Evolutionary conservation across 768 basidiomycete genomes (phyloP), one percentile per base, ranked within the genome.

Genomic region (Leccinellum luteum): DNA sequence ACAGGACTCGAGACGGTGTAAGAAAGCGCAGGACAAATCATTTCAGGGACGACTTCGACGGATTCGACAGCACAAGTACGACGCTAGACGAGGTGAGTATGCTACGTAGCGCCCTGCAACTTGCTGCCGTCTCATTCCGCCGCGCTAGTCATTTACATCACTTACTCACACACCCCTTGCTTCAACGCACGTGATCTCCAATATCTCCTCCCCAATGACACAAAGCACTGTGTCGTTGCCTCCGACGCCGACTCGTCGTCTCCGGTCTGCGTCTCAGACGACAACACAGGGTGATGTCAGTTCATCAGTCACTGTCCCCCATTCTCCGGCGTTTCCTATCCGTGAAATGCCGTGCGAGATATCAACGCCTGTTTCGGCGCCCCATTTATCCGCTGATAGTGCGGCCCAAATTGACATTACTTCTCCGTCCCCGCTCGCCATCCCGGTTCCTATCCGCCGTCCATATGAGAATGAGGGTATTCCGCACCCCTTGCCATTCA

Each of bases 51-150:
- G 57, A 56, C 0, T 58, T 64, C 19, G 66, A 68, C 19, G 31
- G 59, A 12, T 60, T 63, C 2, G 64, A 72, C 10, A 59, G 61
- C 17, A 64, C 52, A 35, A 61, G 65, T n/a, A 65, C 60, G n/a
- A 65, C 75, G 9, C 64, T 83, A 54, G 79, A 81, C 49, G 81
- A 84, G 79, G 85, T 84, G 55, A 51, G 72, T 61, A 9, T 3
- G 50, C 34, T 21, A n/a, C 28, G 2, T 47, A 14, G 9, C 12
- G 8, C n/a, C 34, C 27, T 45, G 15, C 19, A 3, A 23, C 8
- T 48, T 3, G 8, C 50, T 12, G 15, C 27, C 27, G 23, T 47
- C 48, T 64, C 34, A 63, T 23, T 32, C 32, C 25, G 1, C 45
- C 10, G 15, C 28, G 32, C 10, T 62, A 85, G 83, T 78, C 80